phyloP scores from a whole-genome alignment of 1,284 basidiomycete genomes.

The Laetiporus sulphureus region DNA sequence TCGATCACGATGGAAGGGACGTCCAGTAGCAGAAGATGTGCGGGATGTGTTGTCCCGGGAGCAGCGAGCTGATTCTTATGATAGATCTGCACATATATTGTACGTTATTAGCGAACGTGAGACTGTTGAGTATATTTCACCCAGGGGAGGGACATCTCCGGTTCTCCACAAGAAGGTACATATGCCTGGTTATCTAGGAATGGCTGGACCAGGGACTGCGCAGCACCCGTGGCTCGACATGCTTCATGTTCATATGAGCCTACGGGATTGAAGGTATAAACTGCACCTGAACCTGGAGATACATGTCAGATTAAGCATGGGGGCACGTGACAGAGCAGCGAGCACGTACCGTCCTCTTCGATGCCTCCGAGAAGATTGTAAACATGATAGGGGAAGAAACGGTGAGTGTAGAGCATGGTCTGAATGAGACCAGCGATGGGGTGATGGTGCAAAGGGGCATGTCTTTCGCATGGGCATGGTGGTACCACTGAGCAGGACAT shows the following conservation, averaged over 20 bases:
- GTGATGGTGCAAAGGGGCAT: slow-evolving; percentile 87
- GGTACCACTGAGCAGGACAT: slow-evolving; percentile 69
- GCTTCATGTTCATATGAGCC: slow-evolving; percentile 94
- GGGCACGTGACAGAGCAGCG: too few species aligned
- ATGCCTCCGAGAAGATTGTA: slow-evolving; percentile 94
- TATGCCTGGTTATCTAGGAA: slow-evolving; percentile 97
- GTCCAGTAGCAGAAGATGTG: slow-evolving; percentile 72
- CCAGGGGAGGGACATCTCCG: not conserved
- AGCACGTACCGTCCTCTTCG: slow-evolving; percentile 81
- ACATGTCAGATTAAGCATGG: too few species aligned
- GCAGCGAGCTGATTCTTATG: slow-evolving; percentile 87
- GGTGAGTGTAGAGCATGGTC: slow-evolving; percentile 89
- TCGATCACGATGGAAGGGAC: slow-evolving; percentile 87
- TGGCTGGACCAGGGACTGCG: slow-evolving; percentile 86
- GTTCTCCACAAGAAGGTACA: too few species aligned
- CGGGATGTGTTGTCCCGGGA: slow-evolving; percentile 63
- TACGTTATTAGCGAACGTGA: slow-evolving; percentile 1
- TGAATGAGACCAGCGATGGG: slow-evolving; percentile 94
- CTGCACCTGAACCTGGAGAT: slow-evolving; percentile 76
- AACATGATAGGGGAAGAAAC: slow-evolving; percentile 96
- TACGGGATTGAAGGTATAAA: slow-evolving; percentile 96
- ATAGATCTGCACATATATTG: too few species aligned
- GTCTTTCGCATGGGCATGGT: slow-evolving; percentile 89
- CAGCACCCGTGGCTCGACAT: slow-evolving; percentile 90
- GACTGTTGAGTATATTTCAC: slow-evolving; percentile 2